A percentile compares a stretch with the other conserved stretches of the same genome.
Conservation (phyloP, 1,284 basidiomycete species). For the Heterobasidion annosum region DNA sequence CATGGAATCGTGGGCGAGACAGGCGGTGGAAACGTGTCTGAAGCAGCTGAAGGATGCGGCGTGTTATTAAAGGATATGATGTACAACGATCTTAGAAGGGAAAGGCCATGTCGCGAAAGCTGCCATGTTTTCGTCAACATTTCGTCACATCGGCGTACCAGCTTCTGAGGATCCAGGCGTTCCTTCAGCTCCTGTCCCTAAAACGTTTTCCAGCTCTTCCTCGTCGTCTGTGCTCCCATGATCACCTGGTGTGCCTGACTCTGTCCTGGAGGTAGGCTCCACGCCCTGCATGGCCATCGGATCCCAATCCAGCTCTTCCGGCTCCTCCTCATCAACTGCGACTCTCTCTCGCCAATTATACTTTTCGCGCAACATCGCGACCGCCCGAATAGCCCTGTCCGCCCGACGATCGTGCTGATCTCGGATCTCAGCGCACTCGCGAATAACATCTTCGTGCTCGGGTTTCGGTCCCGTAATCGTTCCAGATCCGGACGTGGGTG, state of each 20-base stretch:
- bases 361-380: constrained; percentile 62
- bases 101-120: not conserved
- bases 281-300: constrained; percentile 6
- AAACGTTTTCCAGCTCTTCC: constrained; percentile 27
- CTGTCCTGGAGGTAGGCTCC: constrained; percentile 10
- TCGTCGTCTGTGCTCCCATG: constrained; percentile 31
- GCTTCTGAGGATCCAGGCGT: constrained; percentile 11
- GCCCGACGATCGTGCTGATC: constrained; percentile 62
- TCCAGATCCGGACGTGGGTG: constrained; percentile 7
- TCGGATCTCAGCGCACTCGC: constrained; percentile 57
- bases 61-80: constrained; percentile 9
- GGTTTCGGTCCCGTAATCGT: constrained; percentile 9
- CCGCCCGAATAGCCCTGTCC: constrained; percentile 63
- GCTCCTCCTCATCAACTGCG: constrained; percentile 68
- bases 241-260: constrained; percentile 9
- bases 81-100: not conserved
- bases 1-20: constrained; percentile 30
- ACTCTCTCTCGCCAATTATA: constrained; percentile 73
- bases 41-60: constrained; percentile 13
- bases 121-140: not conserved
- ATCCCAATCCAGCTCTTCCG: constrained; percentile 57
- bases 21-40: constrained; percentile 5
- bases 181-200: constrained; percentile 12
- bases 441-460: constrained; percentile 52
- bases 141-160: constrained; percentile 6